Conservation (phyloP, 2,329 filamentous ascomycete species). For the Fusarium lyarnte region DNA sequence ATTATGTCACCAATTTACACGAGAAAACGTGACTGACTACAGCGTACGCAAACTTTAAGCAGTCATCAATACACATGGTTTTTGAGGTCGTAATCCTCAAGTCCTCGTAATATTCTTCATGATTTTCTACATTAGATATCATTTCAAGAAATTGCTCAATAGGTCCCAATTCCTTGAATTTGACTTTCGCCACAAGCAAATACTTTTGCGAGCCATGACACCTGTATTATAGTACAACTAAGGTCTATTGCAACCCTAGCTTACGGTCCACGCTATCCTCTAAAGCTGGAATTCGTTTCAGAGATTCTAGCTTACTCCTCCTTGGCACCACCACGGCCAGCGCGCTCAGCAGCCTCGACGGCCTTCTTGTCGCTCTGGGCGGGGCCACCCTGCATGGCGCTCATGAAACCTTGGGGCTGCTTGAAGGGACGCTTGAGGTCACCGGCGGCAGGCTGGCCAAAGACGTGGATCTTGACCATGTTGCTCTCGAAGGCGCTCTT, state of each 20-base stretch:
- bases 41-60: neutral
- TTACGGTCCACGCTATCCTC: constrained; percentile 8
- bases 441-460: constrained; percentile 84
- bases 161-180: neutral
- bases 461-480: constrained; percentile 93
- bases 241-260: constrained; percentile 18
- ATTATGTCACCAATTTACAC: constrained; percentile 45
- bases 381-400: constrained; percentile 75
- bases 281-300: constrained; percentile 6
- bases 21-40: constrained; percentile 47
- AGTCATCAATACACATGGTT: neutral
- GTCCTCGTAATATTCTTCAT: neutral
- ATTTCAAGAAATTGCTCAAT: neutral
- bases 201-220: constrained; percentile 19
- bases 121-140: neutral
- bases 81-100: neutral
- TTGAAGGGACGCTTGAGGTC: constrained; percentile 98
- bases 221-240: constrained; percentile 32
- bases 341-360: constrained; percentile 81
- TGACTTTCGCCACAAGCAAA: constrained; percentile 12
- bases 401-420: constrained; percentile 82
- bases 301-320: constrained; percentile 65
- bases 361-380: constrained; percentile 94
- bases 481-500: constrained; percentile 97
- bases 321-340: constrained; percentile 76